phyloP scores from a whole-genome alignment of 1,284 basidiomycete genomes.

The Cystobasidium pallidum region DNA sequence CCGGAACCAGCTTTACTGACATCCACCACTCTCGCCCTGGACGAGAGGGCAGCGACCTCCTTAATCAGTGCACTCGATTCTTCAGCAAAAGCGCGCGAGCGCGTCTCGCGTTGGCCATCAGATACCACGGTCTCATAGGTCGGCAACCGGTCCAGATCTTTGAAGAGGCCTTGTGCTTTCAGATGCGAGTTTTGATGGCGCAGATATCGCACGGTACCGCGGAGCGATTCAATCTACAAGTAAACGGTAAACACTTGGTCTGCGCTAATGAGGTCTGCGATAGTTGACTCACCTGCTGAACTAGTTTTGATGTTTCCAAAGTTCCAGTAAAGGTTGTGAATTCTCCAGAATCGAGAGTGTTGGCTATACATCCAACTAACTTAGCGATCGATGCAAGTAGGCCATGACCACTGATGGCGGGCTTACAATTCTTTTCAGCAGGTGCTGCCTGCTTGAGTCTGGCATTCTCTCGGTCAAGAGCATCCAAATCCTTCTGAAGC shows the following conservation, averaged over 20 bases:
- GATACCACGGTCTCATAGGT: constrained; percentile 52
- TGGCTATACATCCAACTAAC: constrained; percentile 1
- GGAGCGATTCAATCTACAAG: constrained; percentile 79
- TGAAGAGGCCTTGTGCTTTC: constrained; percentile 82
- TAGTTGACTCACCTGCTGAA: constrained; percentile 69
- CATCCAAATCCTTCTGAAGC: constrained; percentile 83
- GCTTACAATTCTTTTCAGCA: constrained; percentile 46
- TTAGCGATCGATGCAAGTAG: not conserved
- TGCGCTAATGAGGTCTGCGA: not conserved
- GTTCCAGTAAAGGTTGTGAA: constrained; percentile 70
- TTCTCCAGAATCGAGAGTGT: constrained; percentile 62
- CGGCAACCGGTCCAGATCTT: constrained; percentile 76
- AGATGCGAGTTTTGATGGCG: constrained; percentile 89
- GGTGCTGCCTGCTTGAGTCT: constrained; percentile 68
- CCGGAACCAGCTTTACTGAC: constrained; percentile 16
- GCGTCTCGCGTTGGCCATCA: not conserved
- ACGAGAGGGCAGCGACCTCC: constrained; percentile 28
- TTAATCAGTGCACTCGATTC: constrained; percentile 30
- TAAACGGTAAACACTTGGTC: not conserved
- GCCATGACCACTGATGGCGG: not conserved
- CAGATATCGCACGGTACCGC: constrained; percentile 83
- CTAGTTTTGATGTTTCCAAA: constrained; percentile 77
- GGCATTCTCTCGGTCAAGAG: constrained; percentile 80
- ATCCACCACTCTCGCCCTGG: constrained; percentile 36
- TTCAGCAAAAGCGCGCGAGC: constrained; percentile 13